Base-by-base conservation (phyloP, 108 stramenopile genomes). In the Seminavis robusta region DNA sequence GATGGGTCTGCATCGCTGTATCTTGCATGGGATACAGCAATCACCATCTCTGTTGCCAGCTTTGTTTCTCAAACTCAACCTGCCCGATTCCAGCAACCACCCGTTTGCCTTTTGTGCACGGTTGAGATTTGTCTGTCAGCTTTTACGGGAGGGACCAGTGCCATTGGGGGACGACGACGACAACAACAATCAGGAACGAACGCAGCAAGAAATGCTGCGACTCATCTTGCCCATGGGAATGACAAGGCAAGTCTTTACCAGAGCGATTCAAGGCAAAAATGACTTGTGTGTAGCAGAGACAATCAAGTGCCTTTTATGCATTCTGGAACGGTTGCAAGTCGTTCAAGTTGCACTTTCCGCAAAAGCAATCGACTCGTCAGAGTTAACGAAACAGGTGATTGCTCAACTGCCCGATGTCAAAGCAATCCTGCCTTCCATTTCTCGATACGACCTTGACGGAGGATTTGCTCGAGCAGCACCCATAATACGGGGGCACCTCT, bases 1-100 rank as follows among this genome's bases (percentile, higher is more conserved):
- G n/a, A n/a, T n/a, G n/a, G n/a, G n/a, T n/a, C n/a, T n/a, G n/a
- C n/a, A n/a, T n/a, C n/a, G n/a, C n/a, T n/a, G n/a, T n/a, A n/a
- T n/a, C n/a, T n/a, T n/a, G n/a, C n/a, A n/a, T n/a, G 38, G 73
- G 17, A 43, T 49, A 33, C 25, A 41, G 15, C 59, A 53, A 23
- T 63, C 77, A 1, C 84, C 88, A 16, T 29, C 51, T 23, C 50
- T 90, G n/a, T 54, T 80, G 13, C 60, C 67, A 15, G 64, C 56
- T 27, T 47, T 86, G 16, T 86, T 90, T 49, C 60, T 60, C 0
- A 37, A 54, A 16, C 45, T 86, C 29, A 34, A 61, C 15, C 29
- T 89, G 4, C 77, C 79, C 17, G 88, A 89, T 41, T 43, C 77
- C 4, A 89, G 72, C 40, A 68, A 72, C n/a, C n/a, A n/a, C 10